phyloP scores from a whole-genome alignment of 1,139 yeast species.

The Blastobotrys serpentis region DNA sequence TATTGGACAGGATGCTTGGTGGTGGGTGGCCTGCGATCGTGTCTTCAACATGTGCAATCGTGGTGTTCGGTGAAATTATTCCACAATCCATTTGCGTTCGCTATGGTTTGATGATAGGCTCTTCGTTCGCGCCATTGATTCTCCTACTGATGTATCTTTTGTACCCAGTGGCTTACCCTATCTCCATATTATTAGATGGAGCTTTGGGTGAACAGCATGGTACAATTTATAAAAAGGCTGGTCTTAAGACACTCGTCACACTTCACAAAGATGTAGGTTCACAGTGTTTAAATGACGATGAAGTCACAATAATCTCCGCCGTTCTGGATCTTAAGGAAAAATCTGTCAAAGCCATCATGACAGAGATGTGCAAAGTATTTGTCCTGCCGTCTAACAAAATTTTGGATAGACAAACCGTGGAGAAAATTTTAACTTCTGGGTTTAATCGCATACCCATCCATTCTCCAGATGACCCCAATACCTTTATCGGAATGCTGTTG shows the following conservation, averaged over 20 bases:
- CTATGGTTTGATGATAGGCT: constrained; percentile 88
- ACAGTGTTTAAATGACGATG: constrained; percentile 88
- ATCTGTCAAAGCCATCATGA: constrained; percentile 83
- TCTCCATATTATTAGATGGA: constrained; percentile 75
- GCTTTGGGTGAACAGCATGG: constrained; percentile 95
- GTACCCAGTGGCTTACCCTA: constrained; percentile 93
- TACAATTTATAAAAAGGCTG: constrained; percentile 87
- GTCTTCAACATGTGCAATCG: constrained; percentile 86
- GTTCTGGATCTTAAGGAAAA: constrained; percentile 93
- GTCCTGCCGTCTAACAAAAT: constrained; percentile 87
- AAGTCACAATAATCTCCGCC: constrained; percentile 92
- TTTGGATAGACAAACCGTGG: constrained; percentile 81
- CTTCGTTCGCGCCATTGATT: constrained; percentile 88
- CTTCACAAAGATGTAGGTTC: constrained; percentile 94
- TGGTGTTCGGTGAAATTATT: constrained; percentile 92
- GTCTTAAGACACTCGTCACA: constrained; percentile 88
- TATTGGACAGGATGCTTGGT: constrained; percentile 85
- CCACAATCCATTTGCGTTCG: constrained; percentile 94
- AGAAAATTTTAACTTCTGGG: constrained; percentile 89
- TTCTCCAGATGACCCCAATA: constrained; percentile 81
- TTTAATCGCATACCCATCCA: constrained; percentile 96
- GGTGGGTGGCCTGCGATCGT: constrained; percentile 99
- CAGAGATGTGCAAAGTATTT: constrained; percentile 87
- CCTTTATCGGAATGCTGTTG: constrained; percentile 91
- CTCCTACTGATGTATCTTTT: constrained; percentile 77